Base-by-base conservation (phyloP, 2,329 filamentous ascomycete species). In the Fusarium algeriense region DNA sequence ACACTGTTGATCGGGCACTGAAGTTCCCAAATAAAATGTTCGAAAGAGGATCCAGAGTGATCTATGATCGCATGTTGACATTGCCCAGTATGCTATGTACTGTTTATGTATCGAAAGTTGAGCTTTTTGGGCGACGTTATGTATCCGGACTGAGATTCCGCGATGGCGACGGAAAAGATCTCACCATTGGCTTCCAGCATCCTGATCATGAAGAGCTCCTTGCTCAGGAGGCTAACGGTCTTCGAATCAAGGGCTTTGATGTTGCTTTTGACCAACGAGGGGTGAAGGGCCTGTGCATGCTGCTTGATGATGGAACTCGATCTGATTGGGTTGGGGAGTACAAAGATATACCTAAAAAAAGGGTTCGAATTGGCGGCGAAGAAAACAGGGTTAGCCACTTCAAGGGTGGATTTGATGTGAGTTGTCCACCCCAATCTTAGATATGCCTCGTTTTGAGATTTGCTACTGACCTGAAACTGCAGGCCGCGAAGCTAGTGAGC, bases 401-500 rank as follows among this genome's bases (percentile, higher is more conserved):
- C 15, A 49, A 23, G 20, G 43, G 52, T 7, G 43, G 23, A 7
- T 57, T 61, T 19, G 59, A 61, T 38, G 59, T 61, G 32, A 57
- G 59, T 61, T 14, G 17, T 6, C 26, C 35, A 20, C 30, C 10
- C 10, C 10, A 30, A 30, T 30, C 30, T 30, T 30, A 7, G 30
- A 30, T 30, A 30, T 12, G 2, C n/a, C 12, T 20, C 10, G 19
- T n/a, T 7, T 5, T 7, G 19, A n/a, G 13, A 9, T 13, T 30
- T n/a, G 13, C 2, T 6, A n/a, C 23, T 61, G 19, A 61, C 43
- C 12, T 10, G 3, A 4, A n/a, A 15, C 28, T 28, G 15, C 17
- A 61, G 59, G 59, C 59, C 14, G n/a, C 17, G 8, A 57, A 61
- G 37, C 52, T 61, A n/a, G 35, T 61, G 17, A 6, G 19, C 19